Percentiles rank a stretch among this genome's conserved stretches.
These are phyloP conservation scores for Zymoseptoria crescenta DNA, from an alignment of 2,329 filamentous ascomycete species.

Conservation along the genomic window DNA sequence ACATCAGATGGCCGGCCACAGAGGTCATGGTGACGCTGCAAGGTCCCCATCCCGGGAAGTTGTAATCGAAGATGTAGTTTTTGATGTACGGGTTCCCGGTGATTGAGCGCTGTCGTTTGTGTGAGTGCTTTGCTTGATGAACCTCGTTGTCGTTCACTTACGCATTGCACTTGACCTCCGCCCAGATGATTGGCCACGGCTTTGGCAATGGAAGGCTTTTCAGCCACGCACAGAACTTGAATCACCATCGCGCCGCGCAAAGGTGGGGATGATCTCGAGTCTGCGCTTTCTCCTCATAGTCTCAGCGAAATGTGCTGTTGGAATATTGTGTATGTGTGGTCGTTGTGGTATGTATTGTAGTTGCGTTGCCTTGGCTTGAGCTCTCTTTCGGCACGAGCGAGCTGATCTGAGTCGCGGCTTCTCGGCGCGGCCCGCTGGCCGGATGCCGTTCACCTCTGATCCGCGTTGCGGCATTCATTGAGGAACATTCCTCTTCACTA, in stretches of 20 bases:
- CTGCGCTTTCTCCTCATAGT: not conserved
- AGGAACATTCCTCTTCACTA: not conserved
- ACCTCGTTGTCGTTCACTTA: constrained; percentile 39
- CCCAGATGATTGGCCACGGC: constrained; percentile 85
- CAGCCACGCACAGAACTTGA: constrained; percentile 67
- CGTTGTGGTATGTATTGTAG: not conserved
- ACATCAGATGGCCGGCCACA: constrained; percentile 79
- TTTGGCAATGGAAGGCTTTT: constrained; percentile 92
- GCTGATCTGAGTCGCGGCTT: not conserved
- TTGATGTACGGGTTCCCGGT: constrained; percentile 70
- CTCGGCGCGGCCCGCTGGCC: not conserved
- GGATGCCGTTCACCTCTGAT: not conserved
- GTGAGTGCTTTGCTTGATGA: not conserved
- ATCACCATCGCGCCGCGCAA: constrained; percentile 30
- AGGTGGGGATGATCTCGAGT: not conserved
- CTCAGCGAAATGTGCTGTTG: not conserved
- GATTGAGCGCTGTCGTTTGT: constrained; percentile 53
- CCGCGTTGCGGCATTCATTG: not conserved
- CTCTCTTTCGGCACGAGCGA: not conserved
- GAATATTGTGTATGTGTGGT: not conserved
- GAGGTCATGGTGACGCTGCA: constrained; percentile 90
- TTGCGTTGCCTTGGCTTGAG: no score
- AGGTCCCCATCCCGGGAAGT: constrained; percentile 73
- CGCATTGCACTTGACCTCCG: constrained; percentile 63
- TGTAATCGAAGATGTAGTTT: constrained; percentile 87